Conservation (phyloP, 192 early-diverging fungal genomes). For the Oehlia diaphana region DNA sequence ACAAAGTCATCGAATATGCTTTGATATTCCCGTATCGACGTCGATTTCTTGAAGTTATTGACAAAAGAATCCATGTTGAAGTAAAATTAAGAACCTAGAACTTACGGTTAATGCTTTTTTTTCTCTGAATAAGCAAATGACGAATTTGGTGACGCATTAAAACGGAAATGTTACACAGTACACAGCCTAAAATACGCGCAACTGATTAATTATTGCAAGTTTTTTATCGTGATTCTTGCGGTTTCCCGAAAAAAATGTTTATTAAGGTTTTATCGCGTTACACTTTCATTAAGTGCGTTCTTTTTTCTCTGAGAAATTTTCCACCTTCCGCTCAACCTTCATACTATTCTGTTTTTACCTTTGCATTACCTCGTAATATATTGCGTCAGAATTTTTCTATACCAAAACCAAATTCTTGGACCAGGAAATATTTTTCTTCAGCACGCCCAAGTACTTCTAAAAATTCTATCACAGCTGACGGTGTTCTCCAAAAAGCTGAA, state of each 20-base stretch:
- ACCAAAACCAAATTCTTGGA: not conserved
- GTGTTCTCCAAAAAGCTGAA: not conserved
- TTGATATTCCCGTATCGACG: slow-evolving; percentile 22
- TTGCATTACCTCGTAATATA: not conserved
- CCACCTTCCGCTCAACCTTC: not conserved
- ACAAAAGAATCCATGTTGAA: slow-evolving; percentile 39
- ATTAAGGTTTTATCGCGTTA: not conserved
- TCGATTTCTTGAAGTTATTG: slow-evolving; percentile 39
- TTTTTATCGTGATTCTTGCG: not conserved
- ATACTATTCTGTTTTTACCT: no score
- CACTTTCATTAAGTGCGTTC: not conserved
- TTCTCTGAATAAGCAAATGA: no score
- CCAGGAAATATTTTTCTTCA: not conserved
- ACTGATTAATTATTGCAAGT: no score
- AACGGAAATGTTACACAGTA: no score
- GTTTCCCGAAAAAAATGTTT: not conserved
- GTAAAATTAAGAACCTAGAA: not conserved
- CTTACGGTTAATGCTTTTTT: no score
- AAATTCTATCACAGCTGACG: not conserved
- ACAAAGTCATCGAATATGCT: slow-evolving; percentile 29
- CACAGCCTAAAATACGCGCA: no score
- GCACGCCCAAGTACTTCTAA: not conserved
- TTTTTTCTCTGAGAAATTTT: not conserved
- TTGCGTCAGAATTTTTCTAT: not conserved
- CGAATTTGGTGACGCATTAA: no score